Percentiles rank a stretch among this genome's conserved stretches.
These are phyloP conservation scores for Starmerella kuoi DNA, from an alignment of 805 yeast genomes.

Conservation along the genomic window DNA sequence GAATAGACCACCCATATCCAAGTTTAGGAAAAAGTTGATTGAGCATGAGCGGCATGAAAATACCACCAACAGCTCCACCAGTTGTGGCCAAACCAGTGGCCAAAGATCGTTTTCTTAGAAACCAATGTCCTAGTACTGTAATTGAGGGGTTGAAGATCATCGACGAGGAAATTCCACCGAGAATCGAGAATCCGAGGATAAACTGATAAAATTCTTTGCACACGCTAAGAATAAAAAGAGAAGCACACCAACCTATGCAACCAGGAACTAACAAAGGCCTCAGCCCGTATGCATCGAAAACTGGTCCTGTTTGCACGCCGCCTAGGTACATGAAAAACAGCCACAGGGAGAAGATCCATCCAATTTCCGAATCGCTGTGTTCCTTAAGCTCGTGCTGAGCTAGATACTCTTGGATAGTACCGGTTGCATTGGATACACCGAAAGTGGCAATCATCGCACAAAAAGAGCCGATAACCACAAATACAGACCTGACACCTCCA, in stretches of 20 bases:
- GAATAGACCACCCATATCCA: conserved; percentile 52
- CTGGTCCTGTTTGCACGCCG: conserved; percentile 40
- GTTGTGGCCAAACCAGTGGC: conserved; percentile 51
- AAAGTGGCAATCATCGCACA: conserved; percentile 45
- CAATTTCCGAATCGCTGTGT: conserved; percentile 39
- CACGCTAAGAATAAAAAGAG: conserved; percentile 42
- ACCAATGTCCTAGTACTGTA: conserved; percentile 54
- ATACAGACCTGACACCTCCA: conserved; percentile 44
- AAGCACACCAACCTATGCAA: conserved; percentile 35
- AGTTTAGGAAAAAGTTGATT: conserved; percentile 34
- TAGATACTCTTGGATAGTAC: conserved; percentile 56
- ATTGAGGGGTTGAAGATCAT: conserved; percentile 42
- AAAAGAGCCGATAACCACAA: conserved; percentile 44
- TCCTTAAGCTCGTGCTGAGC: conserved; percentile 39
- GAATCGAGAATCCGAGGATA: conserved; percentile 42
- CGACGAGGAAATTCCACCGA: conserved; percentile 38
- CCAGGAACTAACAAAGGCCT: conserved; percentile 37
- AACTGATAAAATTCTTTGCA: conserved; percentile 46
- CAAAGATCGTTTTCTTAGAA: conserved; percentile 41
- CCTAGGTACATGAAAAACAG: conserved; percentile 32
- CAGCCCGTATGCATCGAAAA: conserved; percentile 50
- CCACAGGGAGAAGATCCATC: conserved; percentile 53
- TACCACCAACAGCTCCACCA: conserved; percentile 60
- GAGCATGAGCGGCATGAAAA: conserved; percentile 46
- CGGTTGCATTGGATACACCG: conserved; percentile 56